Evolutionary conservation across 768 basidiomycete species (phyloP).

Genomic region (Dacryopinax primogenitus): DNA sequence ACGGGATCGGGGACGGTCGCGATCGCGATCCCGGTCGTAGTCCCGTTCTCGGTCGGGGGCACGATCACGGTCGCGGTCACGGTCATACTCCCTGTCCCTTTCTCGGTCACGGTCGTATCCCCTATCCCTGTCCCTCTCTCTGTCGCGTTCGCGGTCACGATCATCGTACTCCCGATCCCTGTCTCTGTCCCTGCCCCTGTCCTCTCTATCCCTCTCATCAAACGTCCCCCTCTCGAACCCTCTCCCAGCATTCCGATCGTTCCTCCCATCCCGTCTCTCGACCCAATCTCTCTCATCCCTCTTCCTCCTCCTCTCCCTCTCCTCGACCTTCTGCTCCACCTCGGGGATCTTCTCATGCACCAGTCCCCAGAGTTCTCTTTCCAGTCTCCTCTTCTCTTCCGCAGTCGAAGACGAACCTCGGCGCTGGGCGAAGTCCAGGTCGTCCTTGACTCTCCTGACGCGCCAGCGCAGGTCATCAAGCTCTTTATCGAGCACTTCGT

Average conservation of each 20-base stretch:
- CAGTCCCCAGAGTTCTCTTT: slow-evolving; percentile 71
- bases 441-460: slow-evolving; percentile 77
- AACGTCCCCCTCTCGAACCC: slow-evolving; percentile 30
- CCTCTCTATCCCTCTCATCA: slow-evolving; percentile 27
- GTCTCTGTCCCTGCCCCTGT: too few relatives aligned
- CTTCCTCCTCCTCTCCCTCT: slow-evolving; percentile 59
- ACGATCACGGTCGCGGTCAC: slow-evolving; percentile 33
- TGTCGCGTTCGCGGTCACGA: slow-evolving; percentile 31
- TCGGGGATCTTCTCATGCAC: slow-evolving; percentile 88
- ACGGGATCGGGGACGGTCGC: slow-evolving; percentile 12
- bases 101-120: slow-evolving; percentile 28
- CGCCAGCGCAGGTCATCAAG: slow-evolving; percentile 73
- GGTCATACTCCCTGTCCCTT: slow-evolving; percentile 27
- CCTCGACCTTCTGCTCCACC: slow-evolving; percentile 71
- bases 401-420: slow-evolving; percentile 61
- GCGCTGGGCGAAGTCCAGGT: slow-evolving; percentile 73
- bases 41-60: slow-evolving; percentile 23
- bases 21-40: slow-evolving; percentile 18
- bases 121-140: slow-evolving; percentile 23
- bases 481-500: slow-evolving; percentile 84
- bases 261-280: slow-evolving; percentile 68
- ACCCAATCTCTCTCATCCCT: slow-evolving; percentile 67
- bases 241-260: slow-evolving; percentile 34
- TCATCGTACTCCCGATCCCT: too few relatives aligned
- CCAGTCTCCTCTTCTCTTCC: slow-evolving; percentile 71